Evolutionary conservation across 2,329 filamentous ascomycete species (phyloP).

Genomic region (Penicillium expansum): DNA sequence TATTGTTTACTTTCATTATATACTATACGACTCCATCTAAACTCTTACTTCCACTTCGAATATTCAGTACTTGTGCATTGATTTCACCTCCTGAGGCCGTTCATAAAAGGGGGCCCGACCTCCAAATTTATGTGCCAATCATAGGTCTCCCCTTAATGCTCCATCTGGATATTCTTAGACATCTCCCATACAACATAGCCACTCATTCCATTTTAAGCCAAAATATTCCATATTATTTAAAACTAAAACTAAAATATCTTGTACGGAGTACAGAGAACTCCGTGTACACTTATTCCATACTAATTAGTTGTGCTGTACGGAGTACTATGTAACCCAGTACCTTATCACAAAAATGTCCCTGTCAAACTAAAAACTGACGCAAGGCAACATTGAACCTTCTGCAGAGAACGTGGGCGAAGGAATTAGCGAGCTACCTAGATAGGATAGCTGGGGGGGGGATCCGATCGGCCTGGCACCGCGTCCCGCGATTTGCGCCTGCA

Average conservation of each 20-base stretch:
- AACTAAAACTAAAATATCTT: no score
- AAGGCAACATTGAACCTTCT: not conserved
- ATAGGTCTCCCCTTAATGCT: conserved; percentile 5
- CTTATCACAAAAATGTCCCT: not conserved
- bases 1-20: not conserved
- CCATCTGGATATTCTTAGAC: conserved; percentile 11
- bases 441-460: not conserved
- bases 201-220: not conserved
- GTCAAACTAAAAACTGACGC: not conserved
- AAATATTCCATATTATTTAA: no score
- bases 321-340: not conserved
- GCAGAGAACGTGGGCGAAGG: not conserved
- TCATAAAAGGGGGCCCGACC: conserved; percentile 8
- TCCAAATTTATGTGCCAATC: conserved; percentile 9
- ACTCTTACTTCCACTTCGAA: not conserved
- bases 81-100: conserved; percentile 1
- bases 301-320: not conserved
- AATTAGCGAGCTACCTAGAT: not conserved
- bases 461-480: not conserved
- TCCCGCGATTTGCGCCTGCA: conserved; percentile 2
- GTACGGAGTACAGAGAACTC: no score
- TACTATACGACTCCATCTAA: no score
- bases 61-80: not conserved
- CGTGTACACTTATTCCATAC: no score
- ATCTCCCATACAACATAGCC: conserved; percentile 4